These are phyloP conservation scores for Posidonia oceanica DNA, from an alignment of 116 monocot species.

Conservation along the genomic window DNA sequence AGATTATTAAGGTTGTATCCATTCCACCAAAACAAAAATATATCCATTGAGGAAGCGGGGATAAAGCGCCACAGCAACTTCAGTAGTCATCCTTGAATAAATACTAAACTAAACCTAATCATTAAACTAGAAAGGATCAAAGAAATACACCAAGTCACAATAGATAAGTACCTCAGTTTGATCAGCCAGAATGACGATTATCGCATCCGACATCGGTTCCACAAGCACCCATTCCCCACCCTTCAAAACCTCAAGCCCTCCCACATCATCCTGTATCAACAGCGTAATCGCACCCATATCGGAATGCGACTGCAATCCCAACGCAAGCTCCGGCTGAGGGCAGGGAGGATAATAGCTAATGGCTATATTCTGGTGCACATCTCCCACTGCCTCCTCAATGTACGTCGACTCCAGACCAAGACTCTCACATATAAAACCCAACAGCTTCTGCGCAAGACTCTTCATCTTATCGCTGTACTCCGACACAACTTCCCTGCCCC, in stretches of 20 bases:
- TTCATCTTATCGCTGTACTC: constrained; percentile 76
- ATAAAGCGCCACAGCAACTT: too few relatives aligned
- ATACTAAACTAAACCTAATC: too few relatives aligned
- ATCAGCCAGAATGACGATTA: constrained; percentile 79
- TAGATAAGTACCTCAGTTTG: constrained; percentile 67
- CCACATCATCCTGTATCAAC: constrained; percentile 93
- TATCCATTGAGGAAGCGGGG: too few relatives aligned
- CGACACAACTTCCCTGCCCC: constrained; percentile 47
- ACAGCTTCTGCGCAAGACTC: constrained; percentile 66
- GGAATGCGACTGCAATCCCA: constrained; percentile 93
- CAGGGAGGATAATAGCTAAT: constrained; percentile 86
- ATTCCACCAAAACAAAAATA: too few relatives aligned
- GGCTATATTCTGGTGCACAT: constrained; percentile 88
- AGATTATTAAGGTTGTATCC: too few relatives aligned
- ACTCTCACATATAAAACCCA: constrained; percentile 50
- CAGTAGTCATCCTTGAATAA: too few relatives aligned
- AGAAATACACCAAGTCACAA: background rate
- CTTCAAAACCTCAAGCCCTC: constrained; percentile 84
- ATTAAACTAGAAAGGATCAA: background rate
- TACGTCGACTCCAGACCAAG: constrained; percentile 45
- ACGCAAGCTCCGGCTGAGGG: constrained; percentile 93
- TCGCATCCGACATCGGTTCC: constrained; percentile 48
- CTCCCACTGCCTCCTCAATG: constrained; percentile 70
- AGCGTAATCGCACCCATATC: constrained; percentile 91
- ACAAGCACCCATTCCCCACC: constrained; percentile 63